phyloP scores from a whole-genome alignment of 2,329 filamentous ascomycete genomes.

The Hypoxylon sp. region DNA sequence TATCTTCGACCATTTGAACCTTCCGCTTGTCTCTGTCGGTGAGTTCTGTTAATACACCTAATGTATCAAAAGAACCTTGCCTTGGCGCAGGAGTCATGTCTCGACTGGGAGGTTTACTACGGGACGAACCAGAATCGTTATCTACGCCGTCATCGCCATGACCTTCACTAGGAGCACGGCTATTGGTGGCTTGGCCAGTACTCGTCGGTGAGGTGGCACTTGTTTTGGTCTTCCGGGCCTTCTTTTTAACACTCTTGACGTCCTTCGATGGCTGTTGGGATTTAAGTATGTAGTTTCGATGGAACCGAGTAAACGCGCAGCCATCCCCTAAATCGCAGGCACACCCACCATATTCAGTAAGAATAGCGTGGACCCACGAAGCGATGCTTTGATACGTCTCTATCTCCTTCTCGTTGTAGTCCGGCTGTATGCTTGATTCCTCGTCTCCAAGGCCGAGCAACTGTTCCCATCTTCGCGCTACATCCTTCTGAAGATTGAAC shows the following conservation, averaged over 20 bases:
- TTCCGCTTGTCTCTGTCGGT: conserved; percentile 77
- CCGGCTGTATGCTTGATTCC: conserved; percentile 61
- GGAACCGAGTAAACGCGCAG: conserved; percentile 74
- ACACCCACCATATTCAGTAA: conserved; percentile 84
- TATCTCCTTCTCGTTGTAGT: conserved; percentile 68
- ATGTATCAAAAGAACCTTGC: conserved; percentile 71
- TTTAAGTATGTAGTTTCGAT: conserved; percentile 67
- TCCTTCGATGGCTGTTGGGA: conserved; percentile 59
- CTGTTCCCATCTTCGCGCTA: conserved; percentile 67
- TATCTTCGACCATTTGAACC: conserved; percentile 74
- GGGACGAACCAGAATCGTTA: conserved; percentile 67
- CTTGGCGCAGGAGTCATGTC: conserved; percentile 72
- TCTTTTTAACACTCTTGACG: conserved; percentile 57
- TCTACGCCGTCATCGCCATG: conserved; percentile 68
- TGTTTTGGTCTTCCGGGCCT: conserved; percentile 67
- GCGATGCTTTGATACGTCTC: conserved; percentile 71
- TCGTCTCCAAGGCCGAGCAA: conserved; percentile 74
- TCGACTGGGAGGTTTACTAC: conserved; percentile 75
- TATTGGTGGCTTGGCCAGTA: conserved; percentile 72
- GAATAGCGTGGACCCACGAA: conserved; percentile 75
- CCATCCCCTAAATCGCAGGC: conserved; percentile 76
- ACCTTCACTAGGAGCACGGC: conserved; percentile 73
- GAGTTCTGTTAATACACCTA: conserved; percentile 72
- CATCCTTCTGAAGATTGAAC: conserved; percentile 71
- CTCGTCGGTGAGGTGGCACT: conserved; percentile 72